Conservation (phyloP, 2,329 filamentous ascomycete species). For the Hymenoscyphus linearis region DNA sequence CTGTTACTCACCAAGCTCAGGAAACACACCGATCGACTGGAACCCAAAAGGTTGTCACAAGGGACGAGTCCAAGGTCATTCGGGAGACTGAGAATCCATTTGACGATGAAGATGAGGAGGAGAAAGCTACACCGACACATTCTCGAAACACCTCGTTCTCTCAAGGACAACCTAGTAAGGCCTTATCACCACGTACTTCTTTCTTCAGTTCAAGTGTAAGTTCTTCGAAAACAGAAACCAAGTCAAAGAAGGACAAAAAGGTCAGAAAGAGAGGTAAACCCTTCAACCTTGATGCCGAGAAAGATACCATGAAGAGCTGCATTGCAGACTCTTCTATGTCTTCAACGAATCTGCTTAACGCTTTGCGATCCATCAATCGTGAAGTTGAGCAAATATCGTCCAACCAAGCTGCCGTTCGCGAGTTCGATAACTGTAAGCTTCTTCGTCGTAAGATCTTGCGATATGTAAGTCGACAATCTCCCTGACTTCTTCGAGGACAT, state of each 20-base stretch:
- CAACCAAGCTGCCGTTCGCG: slow-evolving; percentile 66
- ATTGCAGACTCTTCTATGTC: slow-evolving; percentile 87
- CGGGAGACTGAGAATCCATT: slow-evolving; percentile 75
- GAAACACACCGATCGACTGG: slow-evolving; percentile 49
- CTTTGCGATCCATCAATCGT: slow-evolving; percentile 83
- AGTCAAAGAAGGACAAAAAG: slow-evolving; percentile 36
- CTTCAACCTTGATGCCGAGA: slow-evolving; percentile 84
- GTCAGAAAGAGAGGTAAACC: slow-evolving; percentile 53
- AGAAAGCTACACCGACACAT: slow-evolving; percentile 26
- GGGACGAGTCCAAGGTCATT: slow-evolving; percentile 77
- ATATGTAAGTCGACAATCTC: slow-evolving; percentile 51
- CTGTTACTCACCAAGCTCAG: slow-evolving; percentile 27
- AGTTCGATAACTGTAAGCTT: slow-evolving; percentile 82
- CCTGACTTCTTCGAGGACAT: neutral
- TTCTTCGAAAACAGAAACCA: slow-evolving; percentile 29
- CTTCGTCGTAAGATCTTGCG: slow-evolving; percentile 79
- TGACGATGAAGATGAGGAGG: slow-evolving; percentile 54
- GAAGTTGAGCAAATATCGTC: slow-evolving; percentile 85
- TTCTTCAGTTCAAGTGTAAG: slow-evolving; percentile 12
- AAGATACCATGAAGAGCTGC: slow-evolving; percentile 77
- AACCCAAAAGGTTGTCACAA: slow-evolving; percentile 65
- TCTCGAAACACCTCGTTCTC: slow-evolving; percentile 17
- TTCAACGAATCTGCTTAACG: slow-evolving; percentile 84
- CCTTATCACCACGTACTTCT: slow-evolving; percentile 13
- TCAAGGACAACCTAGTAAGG: slow-evolving; percentile 17